phyloP scores from a whole-genome alignment of 2,329 filamentous ascomycete genomes.

The Gnomoniopsis sp. region DNA sequence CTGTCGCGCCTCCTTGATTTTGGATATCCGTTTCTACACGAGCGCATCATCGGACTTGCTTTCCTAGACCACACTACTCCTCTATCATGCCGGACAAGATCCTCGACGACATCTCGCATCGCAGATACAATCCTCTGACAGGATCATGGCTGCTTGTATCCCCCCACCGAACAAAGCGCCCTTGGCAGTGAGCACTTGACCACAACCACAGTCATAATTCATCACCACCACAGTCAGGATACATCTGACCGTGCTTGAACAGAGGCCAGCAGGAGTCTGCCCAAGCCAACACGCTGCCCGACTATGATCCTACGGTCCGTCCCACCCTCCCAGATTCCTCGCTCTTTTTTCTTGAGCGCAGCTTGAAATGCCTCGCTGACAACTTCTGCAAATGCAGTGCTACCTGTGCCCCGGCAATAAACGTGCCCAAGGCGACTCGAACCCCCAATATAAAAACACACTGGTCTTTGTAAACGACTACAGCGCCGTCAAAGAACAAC shows the following conservation, averaged over 20 bases:
- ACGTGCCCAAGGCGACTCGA: slow-evolving; percentile 79
- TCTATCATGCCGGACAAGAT: slow-evolving; percentile 71
- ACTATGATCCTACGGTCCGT: slow-evolving; percentile 71
- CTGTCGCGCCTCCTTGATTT: too few species aligned
- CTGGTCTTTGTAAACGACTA: slow-evolving; percentile 98
- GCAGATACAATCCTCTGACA: slow-evolving; percentile 87
- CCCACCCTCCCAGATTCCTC: background rate
- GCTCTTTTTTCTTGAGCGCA: background rate
- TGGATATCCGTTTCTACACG: background rate
- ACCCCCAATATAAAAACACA: slow-evolving; percentile 81
- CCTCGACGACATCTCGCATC: slow-evolving; percentile 93
- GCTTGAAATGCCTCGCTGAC: background rate
- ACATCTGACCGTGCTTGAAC: slow-evolving; percentile 1
- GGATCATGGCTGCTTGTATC: slow-evolving; percentile 93
- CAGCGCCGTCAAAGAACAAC: slow-evolving; percentile 91
- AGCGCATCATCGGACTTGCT: background rate
- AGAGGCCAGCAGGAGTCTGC: slow-evolving; percentile 77
- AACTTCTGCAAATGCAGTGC: slow-evolving; percentile 53
- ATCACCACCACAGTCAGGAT: too few species aligned
- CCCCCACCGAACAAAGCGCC: slow-evolving; percentile 91
- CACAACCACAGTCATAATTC: background rate
- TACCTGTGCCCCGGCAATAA: slow-evolving; percentile 93
- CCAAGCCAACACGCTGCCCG: slow-evolving; percentile 65
- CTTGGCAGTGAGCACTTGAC: slow-evolving; percentile 78
- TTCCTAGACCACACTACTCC: background rate